Base-by-base conservation (phyloP, 305 asterid species). In the Fraxinus floribunda region DNA sequence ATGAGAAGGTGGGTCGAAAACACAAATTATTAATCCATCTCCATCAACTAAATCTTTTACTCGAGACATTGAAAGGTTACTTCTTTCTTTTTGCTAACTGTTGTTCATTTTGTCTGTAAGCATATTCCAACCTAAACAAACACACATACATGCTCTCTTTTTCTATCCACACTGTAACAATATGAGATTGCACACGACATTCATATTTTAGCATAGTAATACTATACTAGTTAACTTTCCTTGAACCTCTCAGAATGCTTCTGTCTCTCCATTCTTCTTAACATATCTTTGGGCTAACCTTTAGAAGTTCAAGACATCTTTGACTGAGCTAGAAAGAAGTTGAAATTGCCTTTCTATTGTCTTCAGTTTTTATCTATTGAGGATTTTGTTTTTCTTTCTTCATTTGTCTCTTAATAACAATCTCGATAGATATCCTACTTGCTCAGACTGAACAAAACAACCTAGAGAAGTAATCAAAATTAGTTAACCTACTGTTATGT, bases 391-490 rank as follows among this genome's bases (percentile, higher is more conserved):
- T 18, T 16, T 29, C 10, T 24, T 29, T 35, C 72, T 39, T 49
- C 18, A 20, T 57, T 34, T 82, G 79, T 49, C 81, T 29, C 75
- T 29, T 68, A 30, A 68, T 68, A 29, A 68, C 38, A 68, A 29
- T 11, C 74, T 26, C 75, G 16, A 68, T 68, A 2, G 75, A 11
- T 15, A 11, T 68, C 20, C 36, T 68, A 3, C 18, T 68, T 68
- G 36, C 18, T 68, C 18, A 68, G 2, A 24, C 74, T 11, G 36
- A 66, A 29, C 34, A n/a, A n/a, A 66, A 68, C 75, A 68, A 68
- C 75, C 38, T 24, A 26, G 36, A 66, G n/a, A 1, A 9, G 74
- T 66, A 26, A 16, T 11, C 36, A 66, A 66, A 66, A 66, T 66
- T 66, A 66, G 18, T 66, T 10, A 18, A 68, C 75, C 39, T 68